Percentiles rank a stretch among this genome's conserved stretches.
Conservation (phyloP, 331 rosid species). For the Prunus yedoensis region DNA sequence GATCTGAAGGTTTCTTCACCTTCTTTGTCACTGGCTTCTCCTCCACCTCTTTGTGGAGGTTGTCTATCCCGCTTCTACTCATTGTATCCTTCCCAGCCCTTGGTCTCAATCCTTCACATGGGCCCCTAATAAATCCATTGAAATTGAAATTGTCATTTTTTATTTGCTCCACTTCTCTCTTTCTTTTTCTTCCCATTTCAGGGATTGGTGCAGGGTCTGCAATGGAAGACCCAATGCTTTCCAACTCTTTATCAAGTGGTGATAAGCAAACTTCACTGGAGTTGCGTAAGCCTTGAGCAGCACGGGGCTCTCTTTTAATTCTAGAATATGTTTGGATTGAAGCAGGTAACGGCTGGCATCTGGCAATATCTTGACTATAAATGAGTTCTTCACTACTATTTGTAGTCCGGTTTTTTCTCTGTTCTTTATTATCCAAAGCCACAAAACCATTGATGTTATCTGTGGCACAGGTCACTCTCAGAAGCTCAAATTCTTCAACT, state of each 20-base stretch:
- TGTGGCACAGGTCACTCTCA: conserved; percentile 32
- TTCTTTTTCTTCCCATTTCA: conserved; percentile 41
- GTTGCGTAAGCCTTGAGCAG: conserved; percentile 22
- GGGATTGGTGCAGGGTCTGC: conserved; percentile 32
- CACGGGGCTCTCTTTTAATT: conserved; percentile 32
- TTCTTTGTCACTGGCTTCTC: conserved; percentile 50
- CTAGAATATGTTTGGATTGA: conserved; percentile 40
- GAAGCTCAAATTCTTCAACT: conserved; percentile 34
- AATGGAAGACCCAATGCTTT: conserved; percentile 32
- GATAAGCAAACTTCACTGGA: conserved; percentile 38
- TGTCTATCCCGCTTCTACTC: conserved; percentile 25
- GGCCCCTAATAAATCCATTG: conserved; percentile 62
- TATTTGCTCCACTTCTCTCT: conserved; percentile 47
- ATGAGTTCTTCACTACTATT: conserved; percentile 31
- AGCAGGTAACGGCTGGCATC: conserved; percentile 27
- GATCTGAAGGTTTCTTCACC: conserved; percentile 40
- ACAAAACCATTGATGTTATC: conserved; percentile 32
- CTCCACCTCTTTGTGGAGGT: conserved; percentile 23
- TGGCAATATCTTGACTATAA: conserved; percentile 21
- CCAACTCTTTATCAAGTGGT: conserved; percentile 33
- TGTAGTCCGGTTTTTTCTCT: conserved; percentile 23
- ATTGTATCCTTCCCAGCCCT: conserved; percentile 56
- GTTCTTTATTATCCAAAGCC: conserved; percentile 26
- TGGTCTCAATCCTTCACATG: conserved; percentile 92
- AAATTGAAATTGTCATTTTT: conserved; percentile 25